Conservation (phyloP, 306 rosid species). For the Fragaria vesca region DNA sequence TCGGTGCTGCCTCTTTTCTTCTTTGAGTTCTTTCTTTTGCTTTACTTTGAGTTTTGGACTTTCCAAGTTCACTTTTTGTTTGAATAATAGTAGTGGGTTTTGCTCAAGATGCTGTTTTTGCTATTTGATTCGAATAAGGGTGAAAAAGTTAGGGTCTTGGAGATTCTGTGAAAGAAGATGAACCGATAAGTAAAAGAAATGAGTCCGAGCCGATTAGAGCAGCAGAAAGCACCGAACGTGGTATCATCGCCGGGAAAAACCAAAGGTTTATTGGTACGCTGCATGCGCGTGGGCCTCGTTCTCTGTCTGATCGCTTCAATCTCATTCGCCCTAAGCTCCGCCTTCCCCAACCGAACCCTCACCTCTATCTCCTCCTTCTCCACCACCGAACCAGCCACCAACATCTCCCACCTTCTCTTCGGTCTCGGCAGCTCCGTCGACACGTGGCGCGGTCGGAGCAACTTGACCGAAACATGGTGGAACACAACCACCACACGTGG, state of each 20-base stretch:
- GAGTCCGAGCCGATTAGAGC: constrained; percentile 32
- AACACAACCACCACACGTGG: constrained; percentile 56
- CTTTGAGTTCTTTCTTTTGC: background rate
- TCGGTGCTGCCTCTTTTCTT: constrained; percentile 23
- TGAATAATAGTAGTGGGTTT: constrained; percentile 24
- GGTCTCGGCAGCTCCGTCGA: constrained; percentile 75
- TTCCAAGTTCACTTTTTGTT: constrained; percentile 16
- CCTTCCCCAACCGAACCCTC: constrained; percentile 34
- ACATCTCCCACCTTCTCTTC: constrained; percentile 70
- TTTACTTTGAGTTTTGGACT: background rate
- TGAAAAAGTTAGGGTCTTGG: background rate
- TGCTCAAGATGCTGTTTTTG: constrained; percentile 7
- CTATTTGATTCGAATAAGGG: background rate
- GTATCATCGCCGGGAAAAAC: constrained; percentile 43
- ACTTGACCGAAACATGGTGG: constrained; percentile 72
- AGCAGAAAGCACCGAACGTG: constrained; percentile 34
- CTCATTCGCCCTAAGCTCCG: constrained; percentile 52
- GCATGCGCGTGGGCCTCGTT: constrained; percentile 53
- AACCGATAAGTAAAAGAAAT: constrained; percentile 17
- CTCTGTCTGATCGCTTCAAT: constrained; percentile 59
- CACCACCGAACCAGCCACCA: constrained; percentile 39
- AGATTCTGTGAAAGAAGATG: too few species aligned
- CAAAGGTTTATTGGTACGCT: constrained; percentile 22
- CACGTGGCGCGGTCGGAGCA: constrained; percentile 61
- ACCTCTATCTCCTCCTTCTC: constrained; percentile 5